Conservation (phyloP, 305 asterid genomes). For the Plantago rigida region DNA sequence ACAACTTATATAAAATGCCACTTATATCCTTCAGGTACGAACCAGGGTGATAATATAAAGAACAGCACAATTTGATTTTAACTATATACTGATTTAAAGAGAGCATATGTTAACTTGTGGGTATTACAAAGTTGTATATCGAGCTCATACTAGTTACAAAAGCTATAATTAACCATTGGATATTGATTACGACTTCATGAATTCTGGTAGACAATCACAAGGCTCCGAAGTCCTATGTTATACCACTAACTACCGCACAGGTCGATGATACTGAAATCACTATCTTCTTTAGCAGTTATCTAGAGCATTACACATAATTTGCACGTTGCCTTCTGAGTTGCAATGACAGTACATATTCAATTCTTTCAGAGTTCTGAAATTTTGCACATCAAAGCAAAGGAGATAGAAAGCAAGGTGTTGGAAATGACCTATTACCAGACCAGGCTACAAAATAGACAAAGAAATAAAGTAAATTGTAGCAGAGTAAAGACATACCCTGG, state of each 20-base stretch:
- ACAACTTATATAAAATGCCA: too few species aligned
- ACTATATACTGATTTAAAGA: too few species aligned
- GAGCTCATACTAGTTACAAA: too few species aligned
- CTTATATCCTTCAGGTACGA: too few species aligned
- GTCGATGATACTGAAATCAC: not conserved
- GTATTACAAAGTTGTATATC: too few species aligned
- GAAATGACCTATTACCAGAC: conserved; percentile 14
- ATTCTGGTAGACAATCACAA: too few species aligned
- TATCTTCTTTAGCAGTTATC: not conserved
- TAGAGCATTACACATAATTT: not conserved
- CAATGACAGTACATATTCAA: not conserved
- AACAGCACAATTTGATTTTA: too few species aligned
- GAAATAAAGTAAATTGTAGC: not conserved
- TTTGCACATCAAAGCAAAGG: not conserved
- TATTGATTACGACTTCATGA: too few species aligned
- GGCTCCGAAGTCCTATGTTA: not conserved
- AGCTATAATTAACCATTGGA: too few species aligned
- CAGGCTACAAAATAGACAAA: conserved; percentile 8
- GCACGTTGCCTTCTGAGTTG: not conserved
- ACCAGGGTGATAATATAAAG: too few species aligned
- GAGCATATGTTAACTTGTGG: too few species aligned
- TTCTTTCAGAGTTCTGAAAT: not conserved
- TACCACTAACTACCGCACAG: not conserved
- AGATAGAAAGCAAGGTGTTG: not conserved
- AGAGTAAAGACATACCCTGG: conserved; percentile 49